Evolutionary conservation across 371 early-diverging fungal species (phyloP), one percentile per base, ranked within the genome.

Genomic region (Apophysomyces ossiformis): DNA sequence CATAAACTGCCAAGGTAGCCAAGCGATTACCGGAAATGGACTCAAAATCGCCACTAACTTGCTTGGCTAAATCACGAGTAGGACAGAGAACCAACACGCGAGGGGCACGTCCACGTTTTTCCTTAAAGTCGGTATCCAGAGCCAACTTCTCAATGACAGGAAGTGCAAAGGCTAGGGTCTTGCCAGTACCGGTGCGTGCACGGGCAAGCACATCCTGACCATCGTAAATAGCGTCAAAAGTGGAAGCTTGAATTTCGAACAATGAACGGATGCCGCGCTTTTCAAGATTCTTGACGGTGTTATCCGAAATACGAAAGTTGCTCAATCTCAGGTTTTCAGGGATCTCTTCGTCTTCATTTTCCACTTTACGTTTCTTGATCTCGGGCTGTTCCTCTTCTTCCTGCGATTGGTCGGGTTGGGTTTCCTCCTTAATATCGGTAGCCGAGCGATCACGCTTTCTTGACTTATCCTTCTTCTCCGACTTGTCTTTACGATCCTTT

Each of bases 141-240:
- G 90, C 84, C 65, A 95, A 75, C 43, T 78, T 78, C 78, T 96
- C 95, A 64, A 92, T 88, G 75, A 95, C 93, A 15, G 96, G 96
- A 50, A 96, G 81, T 26, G 93, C 85, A 77, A 96, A 97, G 11
- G 95, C 95, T 56, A 96, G 82, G 0, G 96, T 96, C 76, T 96
- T 96, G 66, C 97, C 99, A 66, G 95, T 95, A 47, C 99, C 99
- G 1, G 99, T 99, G 41, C 96, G 84, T n/a, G 99, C 99, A 64
- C 97, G 90, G 38, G 93, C 96, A 37, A 99, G 84, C 13, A 99
- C 80, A 76, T 98, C 96, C 58, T 91, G 86, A 45, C 97, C 97
- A 58, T 93, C 91, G 63, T 85, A 85, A 60, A 96, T 90, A 36
- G 90, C 91, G 58, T 87, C 81, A 71, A 94, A 89, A 5, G 94